Evolutionary conservation across 1,284 basidiomycete species (phyloP), one percentile per base, ranked within the genome.

Genomic region (Cutaneotrichosporon daszewskae): DNA sequence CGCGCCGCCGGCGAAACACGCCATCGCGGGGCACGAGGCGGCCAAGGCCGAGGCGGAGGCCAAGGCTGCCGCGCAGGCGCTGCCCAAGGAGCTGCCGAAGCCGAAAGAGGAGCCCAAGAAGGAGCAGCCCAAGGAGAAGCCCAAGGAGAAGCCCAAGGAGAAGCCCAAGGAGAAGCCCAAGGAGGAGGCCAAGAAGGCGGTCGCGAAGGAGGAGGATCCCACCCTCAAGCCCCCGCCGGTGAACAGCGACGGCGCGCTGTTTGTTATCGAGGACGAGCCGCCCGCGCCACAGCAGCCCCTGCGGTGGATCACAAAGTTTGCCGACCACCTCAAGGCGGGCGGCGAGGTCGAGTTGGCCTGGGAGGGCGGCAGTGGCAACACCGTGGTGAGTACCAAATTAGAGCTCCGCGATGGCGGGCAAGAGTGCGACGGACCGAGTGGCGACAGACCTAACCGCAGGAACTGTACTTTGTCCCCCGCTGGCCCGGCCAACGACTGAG

Each of bases 381-480:
- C 24, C 10, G 32, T 29, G 2, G 33, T 27, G 37, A 28, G 12
- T 17, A 26, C 16, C 35, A 9, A 5, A 28, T 14, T 44, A 13
- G 13, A 11, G 11, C 13, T 19, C 9, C 7, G 8, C 7, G 8
- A 20, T n/a, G 9, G 14, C 27, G 13, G 25, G 16, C 14, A 17
- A 19, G n/a, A n/a, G n/a, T n/a, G n/a, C n/a, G n/a, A n/a, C n/a
- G n/a, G n/a, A n/a, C n/a, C n/a, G n/a, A n/a, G n/a, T n/a, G n/a
- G n/a, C n/a, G n/a, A n/a, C n/a, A n/a, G n/a, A n/a, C n/a, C n/a
- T 14, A 8, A 12, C 12, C 31, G 14, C 39, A 40, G 26, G 59
- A 62, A 46, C 51, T 60, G 8, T 64, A 60, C 43, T 62, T 55
- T 43, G 55, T 64, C 36, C 59, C 61, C 13, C 55, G 53, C 25